phyloP scores from a whole-genome alignment of 208 protist genomes.

The Angomonas deanei region DNA sequence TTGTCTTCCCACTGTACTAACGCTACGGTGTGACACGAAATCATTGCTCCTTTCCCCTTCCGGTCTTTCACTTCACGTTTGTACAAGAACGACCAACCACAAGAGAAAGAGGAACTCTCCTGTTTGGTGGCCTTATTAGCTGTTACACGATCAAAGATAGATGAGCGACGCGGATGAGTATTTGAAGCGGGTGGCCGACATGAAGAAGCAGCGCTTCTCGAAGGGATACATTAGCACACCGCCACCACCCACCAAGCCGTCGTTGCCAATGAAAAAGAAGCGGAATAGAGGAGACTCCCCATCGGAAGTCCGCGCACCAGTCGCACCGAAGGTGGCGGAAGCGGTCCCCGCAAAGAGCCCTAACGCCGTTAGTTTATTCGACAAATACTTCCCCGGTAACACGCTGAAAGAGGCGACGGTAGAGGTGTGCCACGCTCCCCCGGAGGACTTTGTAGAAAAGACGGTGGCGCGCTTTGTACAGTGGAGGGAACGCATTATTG shows the following conservation, averaged over 20 bases:
- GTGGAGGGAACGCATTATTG: conserved; percentile 54
- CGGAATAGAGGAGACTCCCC: too few species aligned
- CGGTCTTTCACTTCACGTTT: conserved; percentile 4
- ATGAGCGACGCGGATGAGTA: conserved; percentile 25
- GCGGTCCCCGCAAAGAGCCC: too few species aligned
- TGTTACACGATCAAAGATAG: too few species aligned
- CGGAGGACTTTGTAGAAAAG: conserved; percentile 26
- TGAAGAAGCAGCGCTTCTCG: conserved; percentile 11
- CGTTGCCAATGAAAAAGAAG: conserved; percentile 20
- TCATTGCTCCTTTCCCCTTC: background rate
- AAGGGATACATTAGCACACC: background rate
- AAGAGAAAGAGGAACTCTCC: too few species aligned
- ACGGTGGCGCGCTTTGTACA: conserved; percentile 43
- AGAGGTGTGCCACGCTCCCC: conserved; percentile 38
- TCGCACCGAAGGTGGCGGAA: too few species aligned
- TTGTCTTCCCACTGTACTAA: background rate
- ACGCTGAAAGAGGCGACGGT: conserved; percentile 56
- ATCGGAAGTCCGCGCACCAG: too few species aligned
- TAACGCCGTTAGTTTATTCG: too few species aligned
- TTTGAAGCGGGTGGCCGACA: conserved; percentile 17
- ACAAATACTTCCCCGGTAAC: conserved; percentile 76
- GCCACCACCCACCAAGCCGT: background rate
- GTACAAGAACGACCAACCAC: too few species aligned
- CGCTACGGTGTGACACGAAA: background rate
- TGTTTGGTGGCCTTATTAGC: too few species aligned